Conservation (phyloP, 1,139 yeast species). For the Trichomonascaceae sp. region DNA sequence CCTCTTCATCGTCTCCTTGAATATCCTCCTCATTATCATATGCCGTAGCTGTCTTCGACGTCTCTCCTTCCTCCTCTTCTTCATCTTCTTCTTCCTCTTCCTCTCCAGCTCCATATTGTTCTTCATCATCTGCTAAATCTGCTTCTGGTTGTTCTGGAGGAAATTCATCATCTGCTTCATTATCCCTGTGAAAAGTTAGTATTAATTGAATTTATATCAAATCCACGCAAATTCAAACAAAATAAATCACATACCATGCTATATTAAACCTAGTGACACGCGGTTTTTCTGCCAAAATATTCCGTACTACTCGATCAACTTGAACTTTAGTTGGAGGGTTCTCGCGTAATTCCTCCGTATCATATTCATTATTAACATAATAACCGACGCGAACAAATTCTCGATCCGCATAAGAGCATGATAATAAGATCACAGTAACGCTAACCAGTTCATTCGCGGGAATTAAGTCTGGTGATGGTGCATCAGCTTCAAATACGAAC, state of each 20-base stretch:
- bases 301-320: conserved; percentile 89
- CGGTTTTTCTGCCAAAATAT: conserved; percentile 94
- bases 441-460: conserved; percentile 94
- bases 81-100: conserved; percentile 33
- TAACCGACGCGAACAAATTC: conserved; percentile 97
- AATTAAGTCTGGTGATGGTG: conserved; percentile 91
- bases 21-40: conserved; percentile 21
- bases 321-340: conserved; percentile 93
- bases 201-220: neutral
- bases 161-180: conserved; percentile 59
- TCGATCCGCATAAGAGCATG: conserved; percentile 87
- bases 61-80: conserved; percentile 30
- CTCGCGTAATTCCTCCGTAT: conserved; percentile 83
- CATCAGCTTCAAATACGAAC: conserved; percentile 88
- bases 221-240: conserved; percentile 34
- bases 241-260: conserved; percentile 57
- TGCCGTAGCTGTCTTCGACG: conserved; percentile 24
- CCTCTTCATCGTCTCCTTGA: conserved; percentile 16
- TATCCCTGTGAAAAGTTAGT: conserved; percentile 28
- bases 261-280: conserved; percentile 94
- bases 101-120: conserved; percentile 34
- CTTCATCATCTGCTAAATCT: conserved; percentile 42
- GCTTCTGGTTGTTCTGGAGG: conserved; percentile 71
- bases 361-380: conserved; percentile 95
- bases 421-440: conserved; percentile 85